phyloP scores from a whole-genome alignment of 208 protist genomes.

The Porcisia deanei region DNA sequence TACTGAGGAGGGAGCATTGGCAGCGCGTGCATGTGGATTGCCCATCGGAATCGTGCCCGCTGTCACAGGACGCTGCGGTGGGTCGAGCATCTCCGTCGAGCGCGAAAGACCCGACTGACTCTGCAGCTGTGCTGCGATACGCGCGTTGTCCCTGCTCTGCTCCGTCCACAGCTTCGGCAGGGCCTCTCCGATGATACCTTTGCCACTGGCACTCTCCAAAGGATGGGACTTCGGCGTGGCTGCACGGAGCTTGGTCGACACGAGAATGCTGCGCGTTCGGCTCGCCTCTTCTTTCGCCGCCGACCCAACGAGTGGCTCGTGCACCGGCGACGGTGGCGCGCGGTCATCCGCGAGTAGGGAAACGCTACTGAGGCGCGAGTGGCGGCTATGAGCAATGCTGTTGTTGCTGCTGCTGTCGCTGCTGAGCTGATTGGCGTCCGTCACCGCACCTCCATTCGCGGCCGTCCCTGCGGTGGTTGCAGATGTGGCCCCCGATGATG shows the following conservation, averaged over 20 bases:
- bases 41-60: background rate
- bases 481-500: background rate
- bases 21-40: background rate
- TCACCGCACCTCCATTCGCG: background rate
- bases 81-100: constrained; percentile 2
- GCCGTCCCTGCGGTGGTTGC: background rate
- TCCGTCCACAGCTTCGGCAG: constrained; percentile 26
- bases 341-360: constrained; percentile 30
- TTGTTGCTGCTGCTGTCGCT: constrained; percentile 7
- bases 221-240: background rate
- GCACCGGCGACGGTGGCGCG: constrained; percentile 21
- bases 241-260: constrained; percentile 6
- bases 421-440: background rate
- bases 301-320: constrained; percentile 31
- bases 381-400: constrained; percentile 10
- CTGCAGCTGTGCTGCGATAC: constrained; percentile 29
- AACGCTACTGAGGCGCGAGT: constrained; percentile 10
- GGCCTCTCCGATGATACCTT: background rate
- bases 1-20: background rate
- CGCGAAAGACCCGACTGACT: constrained; percentile 20
- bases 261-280: constrained; percentile 31
- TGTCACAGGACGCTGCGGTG: background rate
- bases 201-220: background rate
- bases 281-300: constrained; percentile 24
- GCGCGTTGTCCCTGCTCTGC: constrained; percentile 38